Evolutionary conservation across 2,329 filamentous ascomycete genomes (phyloP), one percentile per base, ranked within the genome.

Genomic region (Graphilbum sp.): DNA sequence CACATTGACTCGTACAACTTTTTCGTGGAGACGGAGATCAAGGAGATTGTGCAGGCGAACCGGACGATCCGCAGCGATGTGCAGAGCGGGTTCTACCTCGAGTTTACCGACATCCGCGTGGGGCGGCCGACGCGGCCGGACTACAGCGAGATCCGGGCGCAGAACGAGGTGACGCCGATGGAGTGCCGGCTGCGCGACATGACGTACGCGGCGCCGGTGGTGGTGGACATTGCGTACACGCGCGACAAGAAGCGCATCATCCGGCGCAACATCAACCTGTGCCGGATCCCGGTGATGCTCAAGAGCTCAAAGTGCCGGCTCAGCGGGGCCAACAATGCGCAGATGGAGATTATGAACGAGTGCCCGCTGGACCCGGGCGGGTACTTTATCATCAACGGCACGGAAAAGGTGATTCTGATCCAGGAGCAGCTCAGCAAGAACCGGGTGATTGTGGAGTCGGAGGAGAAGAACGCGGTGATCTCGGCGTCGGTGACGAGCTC

Each of bases 401-500:
- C 92, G 17, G 90, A 98, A 57, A 98, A 98, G 64, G 90, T 98
- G 49, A 98, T 98, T 52, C 64, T 98, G 32, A 92, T 98, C 13
- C 90, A 98, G 58, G 92, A 98, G 54, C 90, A 98, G 61, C 65
- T 98, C 54, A 98, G 90, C 69, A 98, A 98, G 70, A 98, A 98
- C 59, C 77, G 90, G 63, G 83, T 98, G 51, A 95, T 98, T 54
- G 88, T 98, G 15, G 92, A 98, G 59, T 79, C 84, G 39, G 83
- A 88, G 50, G 70, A 79, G 37, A 93, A 93, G 62, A 96, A 95
- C 59, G 82, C 82, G 43, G 77, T 93, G 46, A 88, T 96, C 40
- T 84, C 88, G 48, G 90, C 92, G 29, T 96, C 90, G 2, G 90
- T 96, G 23, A 98, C 87, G 8, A 92, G 87, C 73, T 95, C 90